Base-by-base conservation (phyloP, 768 basidiomycete genomes). In the Basidioascus undulatus region DNA sequence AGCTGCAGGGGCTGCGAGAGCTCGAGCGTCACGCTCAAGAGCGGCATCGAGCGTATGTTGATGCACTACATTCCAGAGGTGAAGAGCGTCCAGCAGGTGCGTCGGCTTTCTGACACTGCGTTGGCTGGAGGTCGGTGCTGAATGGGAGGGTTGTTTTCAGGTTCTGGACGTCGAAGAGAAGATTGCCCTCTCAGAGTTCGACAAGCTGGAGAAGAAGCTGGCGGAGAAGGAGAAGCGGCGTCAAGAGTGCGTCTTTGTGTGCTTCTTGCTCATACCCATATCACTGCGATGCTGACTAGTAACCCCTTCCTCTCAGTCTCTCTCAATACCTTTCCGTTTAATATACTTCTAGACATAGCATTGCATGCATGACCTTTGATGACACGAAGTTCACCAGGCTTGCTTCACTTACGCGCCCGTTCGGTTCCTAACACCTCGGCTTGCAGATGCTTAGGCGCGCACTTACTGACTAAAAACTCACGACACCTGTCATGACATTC, bases 11-110 rank as follows among this genome's bases (percentile, higher is more conserved):
- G 92, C 12, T 96, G 92, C 57, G 73, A 73, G 47, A 84, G 81
- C 25, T 87, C 82, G 55, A 73, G 81, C 6, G 87, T 96, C 26
- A 98, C 92, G 13, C 62, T 98, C 42, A 98, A 96, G 67, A 74
- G 71, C 46, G 92, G 92, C 8, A 94, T 98, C 40, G 92, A 98
- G 61, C 67, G 92, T 47, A 96, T 98, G 92, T 62, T 98, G 51
- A 86, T 83, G 83, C 89, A 96, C 60, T 96, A 96, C 54, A 83
- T 98, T 40, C 43, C 42, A 39, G 81, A 89, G 59, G 84, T 89
- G 30, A 79, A 83, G 57, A 77, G 73, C 20, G 79, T 87, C 7
- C 76, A 84, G 51, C 80, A 87, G 69, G 81, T 74, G 47, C 49
- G 66, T 53, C 13, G 19, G 5, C 11, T 8, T 5, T 25, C 32